These are phyloP conservation scores for Nyssa sinensis DNA, from an alignment of 148 eudicot genomes.

Conservation along the genomic window DNA sequence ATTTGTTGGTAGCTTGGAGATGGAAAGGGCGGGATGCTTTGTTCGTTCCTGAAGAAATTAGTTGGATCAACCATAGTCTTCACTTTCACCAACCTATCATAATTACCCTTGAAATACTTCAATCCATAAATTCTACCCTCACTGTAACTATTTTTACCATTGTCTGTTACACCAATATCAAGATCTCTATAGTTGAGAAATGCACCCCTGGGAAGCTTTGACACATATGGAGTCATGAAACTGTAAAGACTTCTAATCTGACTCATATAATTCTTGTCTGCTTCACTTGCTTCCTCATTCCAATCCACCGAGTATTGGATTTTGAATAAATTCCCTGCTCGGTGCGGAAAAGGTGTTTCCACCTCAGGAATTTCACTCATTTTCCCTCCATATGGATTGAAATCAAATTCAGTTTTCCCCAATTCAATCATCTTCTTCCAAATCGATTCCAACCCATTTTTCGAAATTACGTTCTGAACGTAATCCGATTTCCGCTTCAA, in stretches of 20 bases:
- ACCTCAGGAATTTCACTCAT: slow-evolving; percentile 34
- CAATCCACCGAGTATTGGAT: slow-evolving; percentile 32
- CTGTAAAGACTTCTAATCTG: slow-evolving; percentile 16
- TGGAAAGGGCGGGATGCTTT: slow-evolving; percentile 37
- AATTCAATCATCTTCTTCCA: slow-evolving; percentile 37
- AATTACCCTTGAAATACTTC: slow-evolving; percentile 32
- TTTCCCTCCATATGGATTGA: slow-evolving; percentile 45
- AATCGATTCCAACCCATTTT: slow-evolving; percentile 23
- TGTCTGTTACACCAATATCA: slow-evolving; percentile 45
- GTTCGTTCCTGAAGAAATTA: slow-evolving; percentile 43
- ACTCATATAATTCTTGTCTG: slow-evolving; percentile 7
- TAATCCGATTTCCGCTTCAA: slow-evolving; percentile 37
- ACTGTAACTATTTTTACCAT: not conserved
- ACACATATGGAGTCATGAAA: slow-evolving; percentile 36
- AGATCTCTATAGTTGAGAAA: slow-evolving; percentile 45
- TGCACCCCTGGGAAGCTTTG: slow-evolving; percentile 42
- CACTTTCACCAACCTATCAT: slow-evolving; percentile 31
- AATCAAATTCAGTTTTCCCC: not conserved
- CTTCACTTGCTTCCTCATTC: slow-evolving; percentile 19
- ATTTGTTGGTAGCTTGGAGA: too few species aligned
- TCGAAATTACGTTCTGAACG: slow-evolving; percentile 29
- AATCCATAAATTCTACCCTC: slow-evolving; percentile 18
- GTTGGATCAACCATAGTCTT: slow-evolving; percentile 44
- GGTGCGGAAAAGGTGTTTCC: slow-evolving; percentile 47
- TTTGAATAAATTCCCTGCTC: slow-evolving; percentile 39